These are phyloP conservation scores for Parafenestella ontariensis DNA, from an alignment of 2,329 filamentous ascomycete species.

Conservation along the genomic window DNA sequence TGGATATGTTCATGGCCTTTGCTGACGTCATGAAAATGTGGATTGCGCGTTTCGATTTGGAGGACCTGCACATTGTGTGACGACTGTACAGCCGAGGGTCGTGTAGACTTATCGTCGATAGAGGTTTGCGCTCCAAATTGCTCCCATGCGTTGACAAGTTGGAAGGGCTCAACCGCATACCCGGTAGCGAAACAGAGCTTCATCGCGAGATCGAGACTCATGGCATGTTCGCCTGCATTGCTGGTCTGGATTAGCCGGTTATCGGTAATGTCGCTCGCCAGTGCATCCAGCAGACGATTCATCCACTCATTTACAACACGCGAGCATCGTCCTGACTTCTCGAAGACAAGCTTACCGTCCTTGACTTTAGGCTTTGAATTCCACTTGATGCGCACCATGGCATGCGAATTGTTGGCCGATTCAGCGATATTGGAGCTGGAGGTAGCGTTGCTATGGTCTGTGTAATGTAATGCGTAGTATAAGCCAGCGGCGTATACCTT, in stretches of 20 bases:
- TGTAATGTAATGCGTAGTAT: slow-evolving; percentile 4
- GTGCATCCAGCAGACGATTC: slow-evolving; percentile 7
- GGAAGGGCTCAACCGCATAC: slow-evolving; percentile 25
- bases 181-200: slow-evolving; percentile 19
- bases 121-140: not conserved
- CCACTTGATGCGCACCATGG: slow-evolving; percentile 28
- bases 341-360: slow-evolving; percentile 10
- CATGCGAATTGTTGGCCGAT: not conserved
- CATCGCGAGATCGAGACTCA: slow-evolving; percentile 18
- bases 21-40: slow-evolving; percentile 19
- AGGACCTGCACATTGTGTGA: slow-evolving; percentile 9
- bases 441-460: not conserved
- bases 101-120: not conserved
- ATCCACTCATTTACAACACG: slow-evolving; percentile 23
- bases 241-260: slow-evolving; percentile 9
- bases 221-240: slow-evolving; percentile 27
- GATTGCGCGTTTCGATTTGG: slow-evolving; percentile 20
- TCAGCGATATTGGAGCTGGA: not conserved
- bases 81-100: not conserved
- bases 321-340: slow-evolving; percentile 20
- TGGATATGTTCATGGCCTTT: slow-evolving; percentile 18
- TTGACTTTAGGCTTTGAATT: slow-evolving; percentile 23
- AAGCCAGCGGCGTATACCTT: slow-evolving; percentile 24
- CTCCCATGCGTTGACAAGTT: slow-evolving; percentile 19
- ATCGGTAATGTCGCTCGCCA: not conserved